Conservation (phyloP, 1,284 basidiomycete genomes). For the Phaffia rhodozyma region DNA sequence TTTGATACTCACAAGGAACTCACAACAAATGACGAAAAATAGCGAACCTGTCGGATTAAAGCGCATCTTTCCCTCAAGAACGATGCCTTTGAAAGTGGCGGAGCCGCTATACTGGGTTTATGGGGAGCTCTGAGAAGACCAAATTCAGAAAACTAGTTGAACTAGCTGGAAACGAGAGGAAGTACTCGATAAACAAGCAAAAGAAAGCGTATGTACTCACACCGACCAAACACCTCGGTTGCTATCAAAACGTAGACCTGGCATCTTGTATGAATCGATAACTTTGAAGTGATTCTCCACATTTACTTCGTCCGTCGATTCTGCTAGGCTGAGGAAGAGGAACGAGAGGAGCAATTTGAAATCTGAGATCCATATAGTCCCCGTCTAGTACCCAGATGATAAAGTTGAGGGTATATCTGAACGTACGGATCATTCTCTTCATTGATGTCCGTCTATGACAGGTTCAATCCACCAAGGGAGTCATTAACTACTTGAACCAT, state of each 20-base stretch:
- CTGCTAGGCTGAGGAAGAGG: constrained; percentile 24
- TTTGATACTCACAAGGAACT: too few relatives aligned
- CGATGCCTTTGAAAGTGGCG: constrained; percentile 61
- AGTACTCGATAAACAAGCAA: constrained; percentile 23
- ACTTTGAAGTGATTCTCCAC: constrained; percentile 73
- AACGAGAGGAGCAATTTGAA: background rate
- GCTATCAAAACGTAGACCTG: constrained; percentile 73
- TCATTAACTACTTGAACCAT: background rate
- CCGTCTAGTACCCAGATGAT: background rate
- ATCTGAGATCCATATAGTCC: background rate
- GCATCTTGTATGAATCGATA: constrained; percentile 89
- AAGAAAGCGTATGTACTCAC: constrained; percentile 36
- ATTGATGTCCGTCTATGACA: constrained; percentile 6
- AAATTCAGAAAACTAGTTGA: background rate
- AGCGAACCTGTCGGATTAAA: constrained; percentile 64
- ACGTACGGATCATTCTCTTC: constrained; percentile 13
- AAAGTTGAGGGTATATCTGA: background rate
- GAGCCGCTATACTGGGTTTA: constrained; percentile 56
- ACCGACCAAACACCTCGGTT: constrained; percentile 74
- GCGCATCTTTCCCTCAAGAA: constrained; percentile 70
- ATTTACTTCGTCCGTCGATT: constrained; percentile 52
- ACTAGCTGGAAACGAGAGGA: background rate
- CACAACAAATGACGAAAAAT: background rate
- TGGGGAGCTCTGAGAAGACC: constrained; percentile 36
- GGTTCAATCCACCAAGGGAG: constrained; percentile 2